Evolutionary conservation across 2,329 filamentous ascomycete genomes (phyloP).

Genomic region (Fusarium goolgardi): DNA sequence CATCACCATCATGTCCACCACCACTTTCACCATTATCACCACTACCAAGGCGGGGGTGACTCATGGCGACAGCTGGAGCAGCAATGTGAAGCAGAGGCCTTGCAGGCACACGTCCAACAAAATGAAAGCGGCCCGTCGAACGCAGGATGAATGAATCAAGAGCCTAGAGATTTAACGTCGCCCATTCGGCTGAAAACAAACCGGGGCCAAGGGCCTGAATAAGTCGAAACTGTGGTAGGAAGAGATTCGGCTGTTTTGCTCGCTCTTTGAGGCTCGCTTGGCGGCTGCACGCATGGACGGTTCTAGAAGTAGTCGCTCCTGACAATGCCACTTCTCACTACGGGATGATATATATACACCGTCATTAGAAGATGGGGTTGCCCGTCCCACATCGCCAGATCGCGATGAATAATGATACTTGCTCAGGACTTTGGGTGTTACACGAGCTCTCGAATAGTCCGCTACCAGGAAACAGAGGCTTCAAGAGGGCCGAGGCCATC

Average conservation of each 20-base stretch:
- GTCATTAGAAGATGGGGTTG: no score
- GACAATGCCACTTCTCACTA: no score
- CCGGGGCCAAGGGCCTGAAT: not conserved
- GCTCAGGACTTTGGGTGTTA: no score
- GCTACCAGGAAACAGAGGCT: no score
- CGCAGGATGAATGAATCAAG: slow-evolving; percentile 11
- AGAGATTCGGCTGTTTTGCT: not conserved
- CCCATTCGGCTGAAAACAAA: not conserved
- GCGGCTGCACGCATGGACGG: no score
- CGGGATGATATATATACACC: no score
- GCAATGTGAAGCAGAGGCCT: slow-evolving; percentile 37
- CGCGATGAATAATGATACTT: no score
- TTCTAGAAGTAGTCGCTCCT: no score
- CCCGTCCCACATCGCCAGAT: no score
- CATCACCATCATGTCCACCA: slow-evolving; percentile 41
- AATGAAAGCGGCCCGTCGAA: slow-evolving; percentile 23
- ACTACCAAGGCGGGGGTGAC: slow-evolving; percentile 25
- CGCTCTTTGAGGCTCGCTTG: not conserved
- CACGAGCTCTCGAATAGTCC: no score
- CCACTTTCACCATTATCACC: slow-evolving; percentile 42
- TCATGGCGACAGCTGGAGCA: slow-evolving; percentile 34
- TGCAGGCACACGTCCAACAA: slow-evolving; percentile 25
- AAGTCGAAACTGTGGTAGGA: not conserved
- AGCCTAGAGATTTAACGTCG: not conserved
- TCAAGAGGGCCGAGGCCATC: no score